phyloP scores from a whole-genome alignment of 108 stramenopile species.

The Skeletonema grethae region DNA sequence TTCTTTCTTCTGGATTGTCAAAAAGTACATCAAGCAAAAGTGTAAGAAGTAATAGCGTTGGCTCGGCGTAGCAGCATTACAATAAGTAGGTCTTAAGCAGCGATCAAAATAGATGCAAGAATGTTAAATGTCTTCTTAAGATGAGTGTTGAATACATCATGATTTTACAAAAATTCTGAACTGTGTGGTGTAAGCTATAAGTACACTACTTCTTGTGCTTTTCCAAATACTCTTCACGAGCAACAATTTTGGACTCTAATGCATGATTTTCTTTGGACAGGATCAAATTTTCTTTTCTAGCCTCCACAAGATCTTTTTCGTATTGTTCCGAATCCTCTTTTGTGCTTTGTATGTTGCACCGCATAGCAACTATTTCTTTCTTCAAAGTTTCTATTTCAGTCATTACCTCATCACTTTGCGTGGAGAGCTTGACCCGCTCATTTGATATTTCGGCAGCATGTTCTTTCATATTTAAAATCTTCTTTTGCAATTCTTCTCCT shows the following conservation, averaged over 20 bases:
- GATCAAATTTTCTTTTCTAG: conserved; percentile 2
- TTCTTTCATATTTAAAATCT: conserved; percentile 15
- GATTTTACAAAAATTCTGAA: neutral
- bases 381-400: conserved; percentile 6
- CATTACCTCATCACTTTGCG: conserved; percentile 3
- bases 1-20: too few relatives aligned
- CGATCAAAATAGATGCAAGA: too few relatives aligned
- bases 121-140: neutral
- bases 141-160: neutral
- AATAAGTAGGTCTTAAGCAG: too few relatives aligned
- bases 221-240: conserved; percentile 3
- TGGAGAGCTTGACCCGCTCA: conserved; percentile 9
- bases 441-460: conserved; percentile 20
- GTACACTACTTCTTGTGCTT: neutral
- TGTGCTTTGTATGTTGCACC: neutral
- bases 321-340: conserved; percentile 1
- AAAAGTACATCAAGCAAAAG: too few relatives aligned
- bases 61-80: too few relatives aligned
- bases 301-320: neutral
- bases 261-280: conserved; percentile 18
- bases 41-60: too few relatives aligned
- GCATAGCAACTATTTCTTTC: conserved; percentile 4
- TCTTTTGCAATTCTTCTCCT: neutral
- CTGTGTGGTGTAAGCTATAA: too few relatives aligned
- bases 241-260: conserved; percentile 11